Evolutionary conservation across 805 yeast genomes (phyloP).

Genomic region (Ogataea paraovalis): DNA sequence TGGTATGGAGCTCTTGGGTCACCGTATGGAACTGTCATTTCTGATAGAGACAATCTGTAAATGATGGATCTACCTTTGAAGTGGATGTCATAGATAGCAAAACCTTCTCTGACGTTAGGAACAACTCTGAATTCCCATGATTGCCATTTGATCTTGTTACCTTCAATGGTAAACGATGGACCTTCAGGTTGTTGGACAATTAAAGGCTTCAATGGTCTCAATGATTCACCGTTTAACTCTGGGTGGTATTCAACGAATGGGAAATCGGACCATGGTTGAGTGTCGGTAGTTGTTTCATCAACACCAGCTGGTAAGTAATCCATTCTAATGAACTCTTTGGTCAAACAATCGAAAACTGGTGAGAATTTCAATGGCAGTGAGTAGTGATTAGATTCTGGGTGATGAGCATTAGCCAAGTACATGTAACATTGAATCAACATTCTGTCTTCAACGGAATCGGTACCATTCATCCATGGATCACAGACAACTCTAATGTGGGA

Average conservation of each 20-base stretch:
- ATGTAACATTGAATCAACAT: constrained; percentile 70
- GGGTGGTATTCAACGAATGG: constrained; percentile 70
- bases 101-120: constrained; percentile 73
- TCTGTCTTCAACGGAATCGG: constrained; percentile 55
- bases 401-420: constrained; percentile 64
- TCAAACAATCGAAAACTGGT: constrained; percentile 64
- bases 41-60: constrained; percentile 70
- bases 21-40: constrained; percentile 87
- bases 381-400: constrained; percentile 71
- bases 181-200: constrained; percentile 75
- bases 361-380: constrained; percentile 70
- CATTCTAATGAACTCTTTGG: constrained; percentile 61
- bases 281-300: constrained; percentile 53
- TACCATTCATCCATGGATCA: constrained; percentile 88
- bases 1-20: constrained; percentile 82
- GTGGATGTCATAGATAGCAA: constrained; percentile 65
- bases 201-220: constrained; percentile 66
- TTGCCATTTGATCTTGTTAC: constrained; percentile 69
- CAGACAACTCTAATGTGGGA: constrained; percentile 46
- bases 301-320: constrained; percentile 71
- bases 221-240: constrained; percentile 52
- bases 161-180: constrained; percentile 59
- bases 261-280: constrained; percentile 58
- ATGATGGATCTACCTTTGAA: constrained; percentile 75
- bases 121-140: constrained; percentile 78